A percentile compares a stretch with the other conserved stretches of the same genome.
Evolutionary conservation across 441 rosid species (phyloP).

Genomic region (Pelargonium myrrhifolium): DNA sequence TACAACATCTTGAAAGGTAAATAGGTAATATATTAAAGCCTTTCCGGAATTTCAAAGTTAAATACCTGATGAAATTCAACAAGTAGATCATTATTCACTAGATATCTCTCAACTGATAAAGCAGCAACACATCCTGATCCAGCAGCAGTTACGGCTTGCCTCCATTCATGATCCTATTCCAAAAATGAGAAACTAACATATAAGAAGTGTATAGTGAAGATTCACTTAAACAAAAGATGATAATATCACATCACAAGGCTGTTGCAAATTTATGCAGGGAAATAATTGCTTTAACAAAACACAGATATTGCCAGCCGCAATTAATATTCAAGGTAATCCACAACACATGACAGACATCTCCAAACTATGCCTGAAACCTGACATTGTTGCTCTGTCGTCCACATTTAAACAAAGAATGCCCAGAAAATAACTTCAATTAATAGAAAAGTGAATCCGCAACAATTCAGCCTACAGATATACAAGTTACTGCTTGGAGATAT

Average conservation of each 20-base stretch:
- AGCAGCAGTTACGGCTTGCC: constrained; percentile 96
- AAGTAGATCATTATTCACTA: constrained; percentile 70
- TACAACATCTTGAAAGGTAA: not conserved
- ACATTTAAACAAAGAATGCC: no score
- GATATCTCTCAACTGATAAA: constrained; percentile 92
- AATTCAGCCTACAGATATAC: no score
- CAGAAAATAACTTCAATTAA: no score
- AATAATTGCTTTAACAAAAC: not conserved
- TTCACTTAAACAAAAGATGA: constrained; percentile 8
- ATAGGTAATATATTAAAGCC: no score
- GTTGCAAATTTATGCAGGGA: not conserved
- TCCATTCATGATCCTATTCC: constrained; percentile 87
- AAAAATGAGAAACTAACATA: constrained; percentile 15
- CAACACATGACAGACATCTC: no score
- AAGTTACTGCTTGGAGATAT: no score
- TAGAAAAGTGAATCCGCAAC: no score
- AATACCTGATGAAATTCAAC: constrained; percentile 91
- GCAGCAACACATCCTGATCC: constrained; percentile 98
- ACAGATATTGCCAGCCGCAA: no score
- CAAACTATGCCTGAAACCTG: no score
- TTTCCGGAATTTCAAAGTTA: no score
- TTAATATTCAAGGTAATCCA: no score
- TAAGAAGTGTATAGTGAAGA: not conserved
- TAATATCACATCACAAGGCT: not conserved
- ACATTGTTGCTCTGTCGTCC: no score